phyloP scores from a whole-genome alignment of 192 early-diverging fungal genomes.

The Coemansia sp. region DNA sequence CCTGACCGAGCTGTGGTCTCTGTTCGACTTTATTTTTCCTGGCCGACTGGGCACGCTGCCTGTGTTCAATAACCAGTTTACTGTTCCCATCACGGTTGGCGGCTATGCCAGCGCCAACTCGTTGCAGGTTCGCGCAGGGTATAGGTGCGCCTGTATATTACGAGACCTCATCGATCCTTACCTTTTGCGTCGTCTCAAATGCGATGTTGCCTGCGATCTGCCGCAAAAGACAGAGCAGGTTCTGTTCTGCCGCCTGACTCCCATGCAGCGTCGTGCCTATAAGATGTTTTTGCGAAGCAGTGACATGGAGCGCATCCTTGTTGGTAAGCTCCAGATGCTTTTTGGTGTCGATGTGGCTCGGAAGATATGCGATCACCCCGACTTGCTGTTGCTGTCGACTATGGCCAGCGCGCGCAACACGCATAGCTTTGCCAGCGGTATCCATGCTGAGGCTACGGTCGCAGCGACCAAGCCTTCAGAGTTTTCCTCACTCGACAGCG shows the following conservation, averaged over 20 bases:
- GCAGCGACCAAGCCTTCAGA: not conserved
- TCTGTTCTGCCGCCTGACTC: conserved; percentile 86
- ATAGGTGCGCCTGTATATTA: conserved; percentile 87
- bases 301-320: conserved; percentile 75
- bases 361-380: conserved; percentile 98
- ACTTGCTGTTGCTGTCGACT: conserved; percentile 56
- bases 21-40: conserved; percentile 80
- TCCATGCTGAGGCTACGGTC: not conserved
- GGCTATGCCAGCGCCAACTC: conserved; percentile 91
- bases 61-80: conserved; percentile 72
- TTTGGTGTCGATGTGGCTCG: conserved; percentile 89
- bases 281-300: conserved; percentile 67
- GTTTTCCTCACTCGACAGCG: conserved; percentile 8
- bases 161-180: conserved; percentile 93
- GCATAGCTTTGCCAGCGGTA: conserved; percentile 8
- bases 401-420: conserved; percentile 21
- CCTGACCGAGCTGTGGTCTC: conserved; percentile 76
- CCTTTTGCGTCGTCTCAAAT: conserved; percentile 87
- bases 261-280: conserved; percentile 72
- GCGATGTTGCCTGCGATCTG: conserved; percentile 85
- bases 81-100: conserved; percentile 87
- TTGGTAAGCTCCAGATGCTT: conserved; percentile 78
- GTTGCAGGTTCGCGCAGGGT: conserved; percentile 89
- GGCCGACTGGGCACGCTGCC: conserved; percentile 65
- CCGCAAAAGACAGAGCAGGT: conserved; percentile 92